Base-by-base conservation (phyloP, 805 yeast species). In the Scheffersomyces amazonensis region DNA sequence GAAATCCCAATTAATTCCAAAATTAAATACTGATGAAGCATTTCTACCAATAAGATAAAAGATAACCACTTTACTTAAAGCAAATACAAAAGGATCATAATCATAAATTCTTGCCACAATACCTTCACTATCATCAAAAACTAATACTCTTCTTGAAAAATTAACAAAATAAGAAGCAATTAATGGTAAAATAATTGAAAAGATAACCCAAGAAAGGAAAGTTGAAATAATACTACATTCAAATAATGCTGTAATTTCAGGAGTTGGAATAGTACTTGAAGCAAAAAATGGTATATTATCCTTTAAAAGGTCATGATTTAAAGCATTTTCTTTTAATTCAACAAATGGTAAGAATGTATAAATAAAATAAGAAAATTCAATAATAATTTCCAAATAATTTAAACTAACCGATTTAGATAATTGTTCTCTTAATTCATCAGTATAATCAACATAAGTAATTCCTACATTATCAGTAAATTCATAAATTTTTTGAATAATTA, bases 31-130 rank as follows among this genome's bases (percentile, higher is more conserved):
- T 13, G 30, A 27, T 13, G 30, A 27, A 32, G 44, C 57, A 22
- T 55, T 65, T 51, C 53, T 57, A 46, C 60, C 62, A 41, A 70
- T 49, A 41, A 64, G 54, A 54, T 65, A 69, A 44, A 66, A 64
- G 18, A 71, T 43, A 43, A 77, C 49, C 21, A 72, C 54, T 53
- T 78, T 77, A 36, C 66, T 43, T 47, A 79, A 56, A 40, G 73
- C 73, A 55, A 74, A 78, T 34, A 71, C 60, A 44, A 79, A 68
- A 30, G 85, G 83, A 54, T 80, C 86, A 55, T 54, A 69, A 35
- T 51, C 58, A 53, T 67, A 66, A 39, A 62, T 58, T 56, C 75
- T 64, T 30, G 63, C 59, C 38, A 59, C 53, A 31, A 62, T 47
- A 31, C 58, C 51, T 19, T 53, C 56, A 21, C 60, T 66, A 35